phyloP scores from a whole-genome alignment of 768 basidiomycete genomes.

The Saitozyma sp. region DNA sequence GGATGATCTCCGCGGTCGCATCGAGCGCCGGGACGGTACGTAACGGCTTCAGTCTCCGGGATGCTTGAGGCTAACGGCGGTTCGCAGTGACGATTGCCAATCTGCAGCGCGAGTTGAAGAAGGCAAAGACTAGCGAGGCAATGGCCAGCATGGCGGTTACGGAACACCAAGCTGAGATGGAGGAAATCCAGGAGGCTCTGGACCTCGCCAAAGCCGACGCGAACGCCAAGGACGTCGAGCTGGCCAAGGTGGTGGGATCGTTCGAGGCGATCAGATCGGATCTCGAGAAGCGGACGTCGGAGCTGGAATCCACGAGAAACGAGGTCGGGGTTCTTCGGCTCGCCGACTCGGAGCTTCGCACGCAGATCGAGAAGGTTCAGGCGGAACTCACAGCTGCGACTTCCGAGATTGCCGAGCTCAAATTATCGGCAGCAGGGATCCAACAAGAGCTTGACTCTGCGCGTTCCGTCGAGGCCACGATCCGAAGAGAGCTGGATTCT shows the following conservation, averaged over 20 bases:
- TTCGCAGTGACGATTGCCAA: background rate
- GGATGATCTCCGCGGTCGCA: background rate
- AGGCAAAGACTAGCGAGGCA: conserved; percentile 1
- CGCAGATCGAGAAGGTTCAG: background rate
- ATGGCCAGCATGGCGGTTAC: background rate
- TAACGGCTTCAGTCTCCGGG: background rate
- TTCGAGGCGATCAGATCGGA: background rate
- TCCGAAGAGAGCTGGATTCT: background rate
- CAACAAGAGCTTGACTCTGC: no score
- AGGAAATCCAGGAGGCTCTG: background rate
- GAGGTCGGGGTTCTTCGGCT: background rate
- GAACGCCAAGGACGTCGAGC: background rate
- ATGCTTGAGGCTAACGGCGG: no score
- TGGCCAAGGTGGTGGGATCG: background rate
- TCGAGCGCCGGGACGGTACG: background rate
- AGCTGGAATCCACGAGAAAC: background rate
- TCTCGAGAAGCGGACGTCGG: background rate
- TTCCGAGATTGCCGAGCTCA: background rate
- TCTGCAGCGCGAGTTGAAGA: conserved; percentile 4
- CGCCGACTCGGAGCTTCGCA: background rate
- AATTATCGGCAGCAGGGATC: no score
- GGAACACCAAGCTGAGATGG: conserved; percentile 3
- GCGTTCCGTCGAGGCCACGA: no score
- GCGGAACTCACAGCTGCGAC: background rate
- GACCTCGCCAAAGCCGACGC: background rate